A percentile compares a stretch with the other conserved stretches of the same genome.
These are phyloP conservation scores for Kuraishia piskuri DNA, from an alignment of 805 yeast genomes.

Conservation along the genomic window DNA sequence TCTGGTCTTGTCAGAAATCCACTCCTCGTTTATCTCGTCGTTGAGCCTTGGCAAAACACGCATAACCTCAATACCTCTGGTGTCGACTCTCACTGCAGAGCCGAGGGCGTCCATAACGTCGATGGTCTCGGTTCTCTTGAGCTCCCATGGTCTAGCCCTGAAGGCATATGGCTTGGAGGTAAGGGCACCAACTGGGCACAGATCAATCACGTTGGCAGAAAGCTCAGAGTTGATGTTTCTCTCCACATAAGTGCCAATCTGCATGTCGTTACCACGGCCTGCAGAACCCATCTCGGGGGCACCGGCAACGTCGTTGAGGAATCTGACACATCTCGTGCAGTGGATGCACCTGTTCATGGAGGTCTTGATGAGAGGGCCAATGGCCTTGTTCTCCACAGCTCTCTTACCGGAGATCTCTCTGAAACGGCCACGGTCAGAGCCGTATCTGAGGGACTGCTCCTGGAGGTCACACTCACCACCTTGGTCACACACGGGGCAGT, in stretches of 20 bases:
- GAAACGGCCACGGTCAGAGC: conserved; percentile 82
- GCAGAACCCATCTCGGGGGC: conserved; percentile 86
- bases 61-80: conserved; percentile 82
- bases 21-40: conserved; percentile 83
- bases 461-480: conserved; percentile 93
- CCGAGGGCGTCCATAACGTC: conserved; percentile 83
- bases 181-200: conserved; percentile 89
- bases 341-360: conserved; percentile 91
- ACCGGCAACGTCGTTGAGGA: conserved; percentile 86
- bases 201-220: conserved; percentile 80
- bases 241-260: conserved; percentile 83
- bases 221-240: conserved; percentile 77
- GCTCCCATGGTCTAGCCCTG: conserved; percentile 89
- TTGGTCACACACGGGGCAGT: conserved; percentile 90
- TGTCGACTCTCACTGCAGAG: conserved; percentile 74
- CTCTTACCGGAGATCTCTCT: conserved; percentile 76
- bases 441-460: conserved; percentile 78
- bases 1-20: conserved; percentile 85
- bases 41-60: conserved; percentile 79
- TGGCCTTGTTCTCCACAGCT: conserved; percentile 84
- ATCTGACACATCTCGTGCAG: conserved; percentile 86
- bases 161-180: conserved; percentile 90
- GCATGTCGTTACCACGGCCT: conserved; percentile 89
- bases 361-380: conserved; percentile 84
- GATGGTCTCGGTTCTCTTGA: conserved; percentile 79